A percentile compares a stretch with the other conserved stretches of the same genome.
These are phyloP conservation scores for Candida albicans DNA, from an alignment of 1,139 yeast genomes.

Conservation along the genomic window DNA sequence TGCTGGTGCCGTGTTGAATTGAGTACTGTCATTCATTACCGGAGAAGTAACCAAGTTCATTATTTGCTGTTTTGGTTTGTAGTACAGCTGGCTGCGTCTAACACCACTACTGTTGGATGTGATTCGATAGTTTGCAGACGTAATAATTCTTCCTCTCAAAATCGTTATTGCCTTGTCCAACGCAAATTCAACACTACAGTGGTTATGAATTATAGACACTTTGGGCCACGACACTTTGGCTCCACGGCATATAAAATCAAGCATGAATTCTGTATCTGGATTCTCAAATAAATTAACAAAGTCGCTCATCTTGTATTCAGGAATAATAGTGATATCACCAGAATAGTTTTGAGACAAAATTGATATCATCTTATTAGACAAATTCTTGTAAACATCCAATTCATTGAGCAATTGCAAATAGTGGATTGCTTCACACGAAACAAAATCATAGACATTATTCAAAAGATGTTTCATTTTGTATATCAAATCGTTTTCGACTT, in stretches of 20 bases:
- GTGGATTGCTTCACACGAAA: constrained; percentile 75
- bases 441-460: constrained; percentile 58
- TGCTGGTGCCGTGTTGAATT: constrained; percentile 12
- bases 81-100: constrained; percentile 13
- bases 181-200: constrained; percentile 86
- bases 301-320: constrained; percentile 63
- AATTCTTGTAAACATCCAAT: constrained; percentile 70
- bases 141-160: constrained; percentile 65
- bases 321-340: constrained; percentile 91
- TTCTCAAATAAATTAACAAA: constrained; percentile 66
- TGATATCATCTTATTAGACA: constrained; percentile 71
- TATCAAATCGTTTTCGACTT: constrained; percentile 58
- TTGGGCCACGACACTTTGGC: constrained; percentile 95
- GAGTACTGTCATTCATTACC: background rate
- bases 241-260: constrained; percentile 75
- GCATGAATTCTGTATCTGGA: constrained; percentile 74
- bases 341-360: constrained; percentile 83
- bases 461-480: constrained; percentile 55
- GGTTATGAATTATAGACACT: constrained; percentile 77
- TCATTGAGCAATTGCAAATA: constrained; percentile 71
- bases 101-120: constrained; percentile 11
- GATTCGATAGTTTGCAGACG: constrained; percentile 28
- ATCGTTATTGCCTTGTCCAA: constrained; percentile 73
- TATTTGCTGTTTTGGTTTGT: constrained; percentile 7
- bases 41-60: constrained; percentile 29